These are phyloP conservation scores for Chrysoporthe puriensis DNA, from an alignment of 2,329 filamentous ascomycete species.

Conservation along the genomic window DNA sequence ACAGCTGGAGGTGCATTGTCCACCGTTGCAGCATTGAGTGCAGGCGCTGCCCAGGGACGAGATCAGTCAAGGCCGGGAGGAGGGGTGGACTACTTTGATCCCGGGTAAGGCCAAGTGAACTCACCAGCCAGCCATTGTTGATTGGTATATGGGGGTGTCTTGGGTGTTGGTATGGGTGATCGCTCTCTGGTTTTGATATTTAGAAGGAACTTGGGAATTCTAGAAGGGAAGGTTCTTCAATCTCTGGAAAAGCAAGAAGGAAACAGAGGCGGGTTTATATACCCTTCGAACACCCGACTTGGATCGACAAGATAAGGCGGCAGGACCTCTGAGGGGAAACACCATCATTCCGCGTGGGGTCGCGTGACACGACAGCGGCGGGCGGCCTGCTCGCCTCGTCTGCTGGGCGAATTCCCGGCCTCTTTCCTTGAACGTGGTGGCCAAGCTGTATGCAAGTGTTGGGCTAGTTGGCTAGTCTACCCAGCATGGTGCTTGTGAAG, in stretches of 20 bases:
- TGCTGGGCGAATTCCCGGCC: neutral
- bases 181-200: neutral
- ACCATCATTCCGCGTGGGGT: constrained; percentile 1
- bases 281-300: neutral
- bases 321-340: neutral
- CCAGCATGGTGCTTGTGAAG: neutral
- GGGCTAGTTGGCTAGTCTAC: neutral
- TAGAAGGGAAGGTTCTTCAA: neutral
- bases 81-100: constrained; percentile 15
- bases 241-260: neutral
- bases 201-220: neutral
- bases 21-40: constrained; percentile 28
- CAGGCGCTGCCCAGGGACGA: constrained; percentile 17
- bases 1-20: constrained; percentile 22
- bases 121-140: constrained; percentile 15
- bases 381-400: neutral
- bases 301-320: neutral
- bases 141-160: neutral
- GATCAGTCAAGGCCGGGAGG: constrained; percentile 9
- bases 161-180: neutral
- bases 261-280: constrained; percentile 3
- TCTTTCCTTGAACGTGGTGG: neutral
- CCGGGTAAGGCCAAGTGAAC: neutral
- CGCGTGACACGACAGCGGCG: neutral
- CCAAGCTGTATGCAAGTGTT: neutral